Percentiles rank a stretch among this genome's conserved stretches.
Evolutionary conservation across 768 basidiomycete genomes (phyloP).

Genomic region (Suillus lakei): DNA sequence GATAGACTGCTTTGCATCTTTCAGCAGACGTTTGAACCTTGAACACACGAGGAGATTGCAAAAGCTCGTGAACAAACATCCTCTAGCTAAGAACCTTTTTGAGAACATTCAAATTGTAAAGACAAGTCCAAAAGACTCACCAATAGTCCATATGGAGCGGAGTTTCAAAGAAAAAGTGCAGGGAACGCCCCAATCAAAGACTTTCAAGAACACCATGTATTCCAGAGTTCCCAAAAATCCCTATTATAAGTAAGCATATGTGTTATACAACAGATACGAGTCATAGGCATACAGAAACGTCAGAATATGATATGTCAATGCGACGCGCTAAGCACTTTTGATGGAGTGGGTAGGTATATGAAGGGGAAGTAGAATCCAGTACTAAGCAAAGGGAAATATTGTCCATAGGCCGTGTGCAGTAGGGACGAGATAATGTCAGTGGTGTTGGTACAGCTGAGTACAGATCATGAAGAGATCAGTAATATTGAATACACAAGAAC

Average conservation of each 20-base stretch:
- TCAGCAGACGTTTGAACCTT: no score
- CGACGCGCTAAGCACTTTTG: neutral
- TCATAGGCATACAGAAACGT: neutral
- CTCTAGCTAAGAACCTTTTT: no score
- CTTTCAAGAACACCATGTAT: neutral
- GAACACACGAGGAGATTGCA: neutral
- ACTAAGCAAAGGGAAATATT: neutral
- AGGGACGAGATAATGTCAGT: neutral
- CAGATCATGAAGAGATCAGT: neutral
- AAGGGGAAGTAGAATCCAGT: neutral
- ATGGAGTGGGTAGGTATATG: neutral
- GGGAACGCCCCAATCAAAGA: no score
- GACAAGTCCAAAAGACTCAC: no score
- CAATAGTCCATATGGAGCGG: neutral
- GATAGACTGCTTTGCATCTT: no score
- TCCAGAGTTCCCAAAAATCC: neutral
- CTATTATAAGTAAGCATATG: neutral
- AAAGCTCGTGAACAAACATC: no score
- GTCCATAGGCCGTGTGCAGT: neutral
- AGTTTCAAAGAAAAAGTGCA: neutral
- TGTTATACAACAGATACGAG: neutral
- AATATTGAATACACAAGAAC: neutral
- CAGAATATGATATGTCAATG: neutral
- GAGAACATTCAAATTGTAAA: no score
- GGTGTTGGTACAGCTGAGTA: constrained; percentile 3